Evolutionary conservation across 805 yeast genomes (phyloP).

Genomic region (Ogataea thermomethanolica): DNA sequence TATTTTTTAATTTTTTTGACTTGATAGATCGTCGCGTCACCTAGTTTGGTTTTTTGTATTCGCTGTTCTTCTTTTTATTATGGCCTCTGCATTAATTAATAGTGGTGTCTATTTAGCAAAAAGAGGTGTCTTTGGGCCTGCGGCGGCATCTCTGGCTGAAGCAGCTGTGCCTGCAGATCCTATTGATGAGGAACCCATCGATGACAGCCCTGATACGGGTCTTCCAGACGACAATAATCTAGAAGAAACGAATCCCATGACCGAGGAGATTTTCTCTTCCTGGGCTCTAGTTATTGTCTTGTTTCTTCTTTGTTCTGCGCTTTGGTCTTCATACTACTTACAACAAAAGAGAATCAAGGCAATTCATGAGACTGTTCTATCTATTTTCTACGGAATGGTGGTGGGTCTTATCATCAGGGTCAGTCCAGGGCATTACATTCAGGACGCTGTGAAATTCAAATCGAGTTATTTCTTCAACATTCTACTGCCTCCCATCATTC

Average conservation of each 20-base stretch:
- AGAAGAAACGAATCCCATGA: conserved; percentile 74
- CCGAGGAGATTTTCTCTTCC: conserved; percentile 93
- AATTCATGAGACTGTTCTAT: conserved; percentile 94
- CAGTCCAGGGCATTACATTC: conserved; percentile 95
- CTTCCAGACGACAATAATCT: conserved; percentile 47
- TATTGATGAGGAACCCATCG: conserved; percentile 36
- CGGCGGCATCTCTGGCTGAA: conserved; percentile 17
- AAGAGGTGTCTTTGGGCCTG: conserved; percentile 23
- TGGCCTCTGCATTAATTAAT: conserved; percentile 23
- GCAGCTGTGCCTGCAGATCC: conserved; percentile 27
- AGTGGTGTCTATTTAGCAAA: conserved; percentile 22
- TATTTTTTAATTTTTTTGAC: background rate
- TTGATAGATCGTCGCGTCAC: background rate
- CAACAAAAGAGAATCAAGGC: conserved; percentile 91
- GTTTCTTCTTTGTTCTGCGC: conserved; percentile 75
- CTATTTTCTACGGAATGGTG: conserved; percentile 95
- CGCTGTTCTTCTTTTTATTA: conserved; percentile 10
- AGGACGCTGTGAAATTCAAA: conserved; percentile 93
- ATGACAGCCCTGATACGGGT: conserved; percentile 38
- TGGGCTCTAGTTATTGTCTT: conserved; percentile 94
- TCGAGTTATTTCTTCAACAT: conserved; percentile 92
- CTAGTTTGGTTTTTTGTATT: conserved; percentile 2
- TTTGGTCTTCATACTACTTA: conserved; percentile 92
- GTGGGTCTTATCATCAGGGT: conserved; percentile 89
- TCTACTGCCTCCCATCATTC: conserved; percentile 89